These are phyloP conservation scores for Sodiomyces alkalinus DNA, from an alignment of 2,329 filamentous ascomycete species.

Conservation along the genomic window DNA sequence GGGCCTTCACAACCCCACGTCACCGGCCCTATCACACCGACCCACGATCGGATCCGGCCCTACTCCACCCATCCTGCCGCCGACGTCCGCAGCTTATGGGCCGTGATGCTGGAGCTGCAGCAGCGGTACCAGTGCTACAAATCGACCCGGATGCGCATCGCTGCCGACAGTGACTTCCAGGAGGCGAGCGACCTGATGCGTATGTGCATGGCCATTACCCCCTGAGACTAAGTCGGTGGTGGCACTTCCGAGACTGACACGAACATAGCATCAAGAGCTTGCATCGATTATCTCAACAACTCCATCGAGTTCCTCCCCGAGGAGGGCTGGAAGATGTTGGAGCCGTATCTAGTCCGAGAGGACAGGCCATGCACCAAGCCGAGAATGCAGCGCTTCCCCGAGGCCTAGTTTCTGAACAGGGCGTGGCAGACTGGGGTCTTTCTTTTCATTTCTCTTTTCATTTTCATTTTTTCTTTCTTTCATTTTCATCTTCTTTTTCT, in stretches of 20 bases:
- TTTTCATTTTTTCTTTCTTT: too few species aligned
- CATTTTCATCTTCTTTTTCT: too few species aligned
- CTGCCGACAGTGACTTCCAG: slow-evolving; percentile 5
- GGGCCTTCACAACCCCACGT: too few species aligned
- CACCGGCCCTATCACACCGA: too few species aligned
- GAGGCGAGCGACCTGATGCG: slow-evolving; percentile 8
- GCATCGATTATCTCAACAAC: slow-evolving; percentile 11
- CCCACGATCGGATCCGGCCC: too few species aligned
- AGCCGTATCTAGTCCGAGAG: slow-evolving; percentile 6
- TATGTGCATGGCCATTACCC: slow-evolving; percentile 1
- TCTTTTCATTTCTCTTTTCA: too few species aligned
- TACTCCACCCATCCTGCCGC: slow-evolving; percentile 4
- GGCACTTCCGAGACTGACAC: not conserved
- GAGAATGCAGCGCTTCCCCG: too few species aligned
- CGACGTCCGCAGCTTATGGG: slow-evolving; percentile 7
- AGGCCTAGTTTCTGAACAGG: too few species aligned
- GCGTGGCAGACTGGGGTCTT: too few species aligned
- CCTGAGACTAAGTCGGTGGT: not conserved
- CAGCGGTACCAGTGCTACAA: slow-evolving; percentile 9
- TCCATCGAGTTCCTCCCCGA: slow-evolving; percentile 10
- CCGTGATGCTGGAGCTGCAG: slow-evolving; percentile 8
- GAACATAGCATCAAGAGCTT: slow-evolving; percentile 9
- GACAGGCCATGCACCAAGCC: too few species aligned
- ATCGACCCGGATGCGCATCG: slow-evolving; percentile 9
- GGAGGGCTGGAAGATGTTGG: slow-evolving; percentile 10